A percentile compares a stretch with the other conserved stretches of the same genome.
Evolutionary conservation across 225 moss, liverwort and hornwort species (phyloP).

Genomic region (Thuidium tamariscinum): DNA sequence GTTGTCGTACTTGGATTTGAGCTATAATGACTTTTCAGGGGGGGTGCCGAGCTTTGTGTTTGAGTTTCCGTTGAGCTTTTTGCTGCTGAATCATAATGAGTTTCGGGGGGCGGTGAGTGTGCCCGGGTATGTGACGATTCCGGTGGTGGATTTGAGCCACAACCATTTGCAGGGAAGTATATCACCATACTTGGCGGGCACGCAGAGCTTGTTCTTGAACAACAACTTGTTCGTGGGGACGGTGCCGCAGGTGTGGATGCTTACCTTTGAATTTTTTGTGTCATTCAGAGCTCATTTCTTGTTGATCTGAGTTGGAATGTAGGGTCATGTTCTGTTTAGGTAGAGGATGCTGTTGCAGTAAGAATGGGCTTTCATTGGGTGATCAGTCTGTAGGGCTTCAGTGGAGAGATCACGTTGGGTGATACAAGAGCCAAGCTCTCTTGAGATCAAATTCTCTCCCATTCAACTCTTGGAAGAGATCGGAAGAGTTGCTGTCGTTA

Average conservation of each 20-base stretch:
- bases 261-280: neutral
- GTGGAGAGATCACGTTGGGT: neutral
- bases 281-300: neutral
- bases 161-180: constrained; percentile 34
- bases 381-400: neutral
- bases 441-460: neutral
- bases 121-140: constrained; percentile 10
- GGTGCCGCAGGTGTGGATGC: constrained; percentile 25
- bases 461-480: neutral
- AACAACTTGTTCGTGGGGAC: constrained; percentile 38
- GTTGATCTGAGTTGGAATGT: neutral
- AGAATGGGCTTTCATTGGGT: too few relatives aligned
- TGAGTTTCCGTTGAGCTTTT: constrained; percentile 3
- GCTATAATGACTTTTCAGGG: constrained; percentile 19
- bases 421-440: neutral
- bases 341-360: neutral
- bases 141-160: constrained; percentile 39
- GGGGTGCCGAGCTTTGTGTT: constrained; percentile 26
- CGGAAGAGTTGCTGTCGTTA: neutral
- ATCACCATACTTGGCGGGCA: constrained; percentile 30
- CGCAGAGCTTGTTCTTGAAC: constrained; percentile 45
- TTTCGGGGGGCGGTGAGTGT: constrained; percentile 25
- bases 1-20: constrained; percentile 30
- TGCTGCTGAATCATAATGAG: constrained; percentile 41
- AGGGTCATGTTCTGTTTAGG: neutral